These are phyloP conservation scores for Boeremia lycopersici DNA, from an alignment of 2,329 filamentous ascomycete genomes.

Conservation along the genomic window DNA sequence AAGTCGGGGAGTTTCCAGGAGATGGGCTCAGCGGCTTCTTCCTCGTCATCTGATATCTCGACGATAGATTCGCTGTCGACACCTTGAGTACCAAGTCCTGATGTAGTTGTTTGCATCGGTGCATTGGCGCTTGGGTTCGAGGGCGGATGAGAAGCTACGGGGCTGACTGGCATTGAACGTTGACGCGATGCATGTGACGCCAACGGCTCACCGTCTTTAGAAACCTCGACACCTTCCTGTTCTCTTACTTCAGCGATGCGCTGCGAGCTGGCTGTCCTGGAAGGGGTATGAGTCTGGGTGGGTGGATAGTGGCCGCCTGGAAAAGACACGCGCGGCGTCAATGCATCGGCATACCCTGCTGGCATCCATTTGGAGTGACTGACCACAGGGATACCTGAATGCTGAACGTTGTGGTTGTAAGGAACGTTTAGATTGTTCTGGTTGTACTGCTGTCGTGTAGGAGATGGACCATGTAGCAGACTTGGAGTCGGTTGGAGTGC, in stretches of 20 bases:
- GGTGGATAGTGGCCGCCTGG: background rate
- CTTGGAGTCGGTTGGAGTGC: background rate
- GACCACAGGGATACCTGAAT: background rate
- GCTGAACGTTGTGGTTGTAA: background rate
- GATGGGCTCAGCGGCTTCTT: background rate
- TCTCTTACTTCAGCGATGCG: background rate
- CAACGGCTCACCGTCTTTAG: slow-evolving; percentile 30
- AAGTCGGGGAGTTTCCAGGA: slow-evolving; percentile 28
- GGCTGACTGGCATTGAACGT: background rate
- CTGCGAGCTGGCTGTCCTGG: background rate
- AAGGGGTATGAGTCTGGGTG: background rate
- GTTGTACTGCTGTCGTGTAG: background rate
- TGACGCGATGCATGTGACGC: slow-evolving; percentile 16
- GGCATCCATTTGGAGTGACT: background rate
- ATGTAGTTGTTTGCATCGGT: background rate
- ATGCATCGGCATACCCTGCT: background rate
- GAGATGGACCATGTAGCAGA: background rate
- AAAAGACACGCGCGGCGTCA: background rate
- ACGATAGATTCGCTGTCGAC: slow-evolving; percentile 1
- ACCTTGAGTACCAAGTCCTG: background rate
- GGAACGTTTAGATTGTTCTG: background rate
- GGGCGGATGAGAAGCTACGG: background rate
- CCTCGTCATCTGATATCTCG: slow-evolving; percentile 6
- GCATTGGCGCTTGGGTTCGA: background rate
- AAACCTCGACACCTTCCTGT: background rate